These are phyloP conservation scores for Hypoxylon sp. DNA, from an alignment of 2,329 filamentous ascomycete species.

Conservation along the genomic window DNA sequence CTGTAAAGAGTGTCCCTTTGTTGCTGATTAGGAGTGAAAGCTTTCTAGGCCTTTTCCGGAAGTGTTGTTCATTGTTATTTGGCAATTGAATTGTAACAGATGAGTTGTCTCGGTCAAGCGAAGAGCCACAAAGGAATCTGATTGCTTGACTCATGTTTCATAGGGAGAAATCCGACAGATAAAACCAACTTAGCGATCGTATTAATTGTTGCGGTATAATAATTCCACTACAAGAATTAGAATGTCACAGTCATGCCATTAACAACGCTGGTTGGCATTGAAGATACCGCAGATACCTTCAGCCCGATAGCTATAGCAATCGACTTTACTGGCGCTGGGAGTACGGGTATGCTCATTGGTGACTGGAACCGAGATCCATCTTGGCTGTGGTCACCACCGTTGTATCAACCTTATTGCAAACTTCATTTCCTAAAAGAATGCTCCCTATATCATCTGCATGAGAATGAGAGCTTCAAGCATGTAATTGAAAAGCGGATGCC, in stretches of 20 bases:
- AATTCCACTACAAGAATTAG: background rate
- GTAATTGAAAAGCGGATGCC: constrained; percentile 21
- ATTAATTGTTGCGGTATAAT: background rate
- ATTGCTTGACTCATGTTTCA: background rate
- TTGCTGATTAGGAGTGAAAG: constrained; percentile 2
- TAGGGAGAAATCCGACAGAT: background rate
- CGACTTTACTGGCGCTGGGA: background rate
- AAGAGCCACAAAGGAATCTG: constrained; percentile 18
- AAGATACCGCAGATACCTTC: constrained; percentile 5
- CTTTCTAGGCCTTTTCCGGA: constrained; percentile 34
- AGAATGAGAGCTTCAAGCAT: constrained; percentile 40
- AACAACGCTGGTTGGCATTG: background rate
- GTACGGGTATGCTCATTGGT: background rate
- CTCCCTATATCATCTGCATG: constrained; percentile 47
- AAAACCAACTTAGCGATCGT: background rate
- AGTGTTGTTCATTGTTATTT: constrained; percentile 28
- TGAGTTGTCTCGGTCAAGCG: constrained; percentile 28
- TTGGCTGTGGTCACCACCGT: constrained; percentile 46
- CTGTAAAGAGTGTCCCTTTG: constrained; percentile 15
- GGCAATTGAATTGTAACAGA: constrained; percentile 20
- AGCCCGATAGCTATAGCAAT: constrained; percentile 25
- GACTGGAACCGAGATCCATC: constrained; percentile 25
- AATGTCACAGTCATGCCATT: constrained; percentile 9
- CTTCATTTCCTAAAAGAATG: constrained; percentile 52
- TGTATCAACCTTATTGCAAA: constrained; percentile 48